These are phyloP conservation scores for Gymnopilus dilepis DNA, from an alignment of 768 basidiomycete genomes.

Conservation along the genomic window DNA sequence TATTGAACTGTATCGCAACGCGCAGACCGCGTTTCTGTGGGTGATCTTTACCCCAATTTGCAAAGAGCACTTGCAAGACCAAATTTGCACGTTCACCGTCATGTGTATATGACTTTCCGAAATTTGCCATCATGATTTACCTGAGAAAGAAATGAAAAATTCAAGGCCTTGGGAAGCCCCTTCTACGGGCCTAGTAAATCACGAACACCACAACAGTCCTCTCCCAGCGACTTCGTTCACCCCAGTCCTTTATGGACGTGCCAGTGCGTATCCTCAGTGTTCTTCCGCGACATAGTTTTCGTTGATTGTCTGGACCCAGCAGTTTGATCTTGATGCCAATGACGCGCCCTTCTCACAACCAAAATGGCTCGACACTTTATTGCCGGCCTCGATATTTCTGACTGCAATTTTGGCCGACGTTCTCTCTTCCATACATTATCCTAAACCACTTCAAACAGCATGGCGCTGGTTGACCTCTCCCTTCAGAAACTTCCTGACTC, in stretches of 20 bases:
- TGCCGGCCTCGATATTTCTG: conserved; percentile 36
- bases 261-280: conserved; percentile 18
- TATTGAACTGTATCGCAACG: conserved; percentile 13
- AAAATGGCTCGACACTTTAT: conserved; percentile 24
- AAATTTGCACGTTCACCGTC: conserved; percentile 19
- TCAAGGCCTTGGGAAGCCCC: conserved; percentile 24
- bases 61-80: conserved; percentile 17
- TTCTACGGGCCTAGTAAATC: conserved; percentile 24
- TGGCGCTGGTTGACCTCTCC: conserved; percentile 40
- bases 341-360: conserved; percentile 21
- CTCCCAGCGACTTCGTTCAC: conserved; percentile 23
- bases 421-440: conserved; percentile 26
- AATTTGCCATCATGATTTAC: conserved; percentile 29
- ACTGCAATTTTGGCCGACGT: conserved; percentile 37
- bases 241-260: conserved; percentile 20
- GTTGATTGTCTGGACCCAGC: conserved; percentile 15
- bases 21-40: conserved; percentile 12
- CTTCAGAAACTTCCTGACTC: conserved; percentile 56
- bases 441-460: conserved; percentile 30
- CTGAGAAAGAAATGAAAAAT: conserved; percentile 29
- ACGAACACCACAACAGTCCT: conserved; percentile 21
- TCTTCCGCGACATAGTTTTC: neutral
- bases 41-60: conserved; percentile 16
- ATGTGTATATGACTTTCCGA: conserved; percentile 23
- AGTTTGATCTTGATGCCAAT: conserved; percentile 18